Evolutionary conservation across 176 grass and related monocot species (phyloP), one percentile per base, ranked within the genome.

Genomic region (Cenchrus fungigraminus): DNA sequence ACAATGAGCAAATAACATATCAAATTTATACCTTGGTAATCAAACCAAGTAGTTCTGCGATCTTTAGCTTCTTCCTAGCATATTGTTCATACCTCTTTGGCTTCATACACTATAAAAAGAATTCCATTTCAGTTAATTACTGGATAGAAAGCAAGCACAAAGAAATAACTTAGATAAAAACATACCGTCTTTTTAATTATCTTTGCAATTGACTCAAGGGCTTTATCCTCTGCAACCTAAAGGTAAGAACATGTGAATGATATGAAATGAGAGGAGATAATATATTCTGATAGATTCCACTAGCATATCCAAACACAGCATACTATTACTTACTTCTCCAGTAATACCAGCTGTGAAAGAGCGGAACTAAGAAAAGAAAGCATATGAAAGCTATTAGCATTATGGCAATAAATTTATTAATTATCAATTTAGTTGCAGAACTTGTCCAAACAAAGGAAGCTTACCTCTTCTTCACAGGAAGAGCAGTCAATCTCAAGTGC

Each of bases 51-150:
- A 70, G 3, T 14, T 70, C 51, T 57, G 65, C 65, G 6, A 81
- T 55, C 34, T 81, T 44, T 22, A 81, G 19, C 65, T 81, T 81
- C 79, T 81, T 81, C 62, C 8, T n/a, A 7, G 79, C 65, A 7
- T 70, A 79, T 4, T 79, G 65, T 22, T 12, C 66, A 57, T 82
- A 82, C 2, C 34, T 37, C 32, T 28, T 17, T 6, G 7, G 12
- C 12, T 46, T 17, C 67, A 4, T 9, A 70, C 0, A 29, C 79
- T 71, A 58, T 37, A 29, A 82, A 82, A 58, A 4, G 22, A 71
- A 22, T 45, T 28, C 17, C 2, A 32, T 54, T 52, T 74, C 71
- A 59, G 40, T 14, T 44, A 79, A 31, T 16, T 58, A 76, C 9
- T 68, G 5, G 5, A 6, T 12, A 47, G 9, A 70, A 68, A 70